Conservation (phyloP, 305 asterid genomes). For the Lippia alba region DNA sequence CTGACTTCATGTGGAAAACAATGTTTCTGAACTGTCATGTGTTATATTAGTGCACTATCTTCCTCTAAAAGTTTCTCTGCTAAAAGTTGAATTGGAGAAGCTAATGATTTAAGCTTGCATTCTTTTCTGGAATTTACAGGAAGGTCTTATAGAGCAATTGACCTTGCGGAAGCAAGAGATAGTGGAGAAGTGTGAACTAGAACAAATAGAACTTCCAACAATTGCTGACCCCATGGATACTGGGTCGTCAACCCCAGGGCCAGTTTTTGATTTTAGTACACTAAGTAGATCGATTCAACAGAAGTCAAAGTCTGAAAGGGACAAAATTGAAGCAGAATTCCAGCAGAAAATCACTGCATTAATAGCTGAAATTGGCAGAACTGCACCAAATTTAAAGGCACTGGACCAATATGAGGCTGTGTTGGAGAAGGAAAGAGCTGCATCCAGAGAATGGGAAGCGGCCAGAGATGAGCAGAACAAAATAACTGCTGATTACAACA, state of each 20-base stretch:
- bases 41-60: background rate
- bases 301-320: conserved; percentile 77
- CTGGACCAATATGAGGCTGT: conserved; percentile 90
- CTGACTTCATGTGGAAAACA: conserved; percentile 23
- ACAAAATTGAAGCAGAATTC: conserved; percentile 89
- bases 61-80: conserved; percentile 28
- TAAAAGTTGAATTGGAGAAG: conserved; percentile 12
- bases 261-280: conserved; percentile 75
- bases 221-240: conserved; percentile 87
- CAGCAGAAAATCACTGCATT: conserved; percentile 69
- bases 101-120: conserved; percentile 19
- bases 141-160: conserved; percentile 83
- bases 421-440: conserved; percentile 79
- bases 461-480: conserved; percentile 88
- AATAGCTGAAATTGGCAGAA: conserved; percentile 85
- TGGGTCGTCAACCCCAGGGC: conserved; percentile 55
- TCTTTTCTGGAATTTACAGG: conserved; percentile 55
- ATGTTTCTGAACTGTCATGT: conserved; percentile 8
- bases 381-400: conserved; percentile 95
- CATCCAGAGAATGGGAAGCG: conserved; percentile 84
- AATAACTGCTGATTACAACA: conserved; percentile 73
- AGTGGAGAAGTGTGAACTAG: conserved; percentile 90
- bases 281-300: conserved; percentile 78
- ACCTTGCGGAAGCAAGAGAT: conserved; percentile 79
- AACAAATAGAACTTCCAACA: conserved; percentile 75